These are phyloP conservation scores for Penicillium sumatraense DNA, from an alignment of 2,329 filamentous ascomycete species.

Conservation along the genomic window DNA sequence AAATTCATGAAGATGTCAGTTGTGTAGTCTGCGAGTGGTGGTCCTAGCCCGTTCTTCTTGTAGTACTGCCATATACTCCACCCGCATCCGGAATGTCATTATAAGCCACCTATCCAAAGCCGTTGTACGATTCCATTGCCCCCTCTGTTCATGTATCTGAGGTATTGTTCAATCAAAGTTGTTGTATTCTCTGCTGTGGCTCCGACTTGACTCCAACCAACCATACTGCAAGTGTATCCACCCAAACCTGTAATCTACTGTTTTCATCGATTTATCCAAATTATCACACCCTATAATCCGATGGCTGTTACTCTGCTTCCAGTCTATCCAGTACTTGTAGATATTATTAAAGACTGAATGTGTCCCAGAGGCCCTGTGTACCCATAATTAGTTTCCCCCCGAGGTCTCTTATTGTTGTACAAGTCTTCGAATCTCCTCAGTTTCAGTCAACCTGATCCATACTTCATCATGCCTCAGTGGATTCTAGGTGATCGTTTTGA, in stretches of 20 bases:
- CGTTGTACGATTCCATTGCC: too few species aligned
- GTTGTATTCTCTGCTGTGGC: not conserved
- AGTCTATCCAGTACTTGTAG: not conserved
- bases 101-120: too few species aligned
- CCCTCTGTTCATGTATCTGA: too few species aligned
- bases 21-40: too few species aligned
- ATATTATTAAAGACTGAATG: not conserved
- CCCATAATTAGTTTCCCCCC: not conserved
- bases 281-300: not conserved
- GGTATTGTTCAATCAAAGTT: too few species aligned
- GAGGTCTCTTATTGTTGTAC: not conserved
- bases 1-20: too few species aligned
- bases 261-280: slow-evolving; percentile 10
- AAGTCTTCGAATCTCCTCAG: not conserved
- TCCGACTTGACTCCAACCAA: not conserved
- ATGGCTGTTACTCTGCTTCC: slow-evolving; percentile 1
- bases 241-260: not conserved
- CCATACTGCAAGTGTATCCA: not conserved
- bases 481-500: slow-evolving; percentile 54
- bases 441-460: not conserved
- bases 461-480: slow-evolving; percentile 31
- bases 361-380: not conserved
- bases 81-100: not conserved
- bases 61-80: not conserved
- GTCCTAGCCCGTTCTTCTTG: too few species aligned